Conservation (phyloP, 2,329 filamentous ascomycete genomes). For the Incumbomyces lentus region DNA sequence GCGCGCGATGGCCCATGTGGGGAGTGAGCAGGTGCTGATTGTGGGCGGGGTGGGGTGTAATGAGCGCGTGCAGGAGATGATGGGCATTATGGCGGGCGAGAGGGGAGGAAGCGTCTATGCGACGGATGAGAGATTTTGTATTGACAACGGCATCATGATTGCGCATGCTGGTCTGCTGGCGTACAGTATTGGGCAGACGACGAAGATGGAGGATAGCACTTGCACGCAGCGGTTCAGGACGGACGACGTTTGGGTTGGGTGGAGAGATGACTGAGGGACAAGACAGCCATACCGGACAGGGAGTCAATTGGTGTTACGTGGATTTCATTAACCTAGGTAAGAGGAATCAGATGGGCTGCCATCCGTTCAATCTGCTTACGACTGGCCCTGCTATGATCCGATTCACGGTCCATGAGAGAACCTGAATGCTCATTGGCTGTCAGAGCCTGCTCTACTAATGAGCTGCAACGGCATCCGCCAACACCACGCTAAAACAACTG, state of each 20-base stretch:
- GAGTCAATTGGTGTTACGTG: too few species aligned
- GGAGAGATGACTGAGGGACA: conserved; percentile 52
- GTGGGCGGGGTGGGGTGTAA: conserved; percentile 96
- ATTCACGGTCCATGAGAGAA: background rate
- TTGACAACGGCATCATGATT: conserved; percentile 99
- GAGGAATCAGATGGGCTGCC: background rate
- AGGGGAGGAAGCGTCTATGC: conserved; percentile 84
- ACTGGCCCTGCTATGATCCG: too few species aligned
- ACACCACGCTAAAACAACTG: conserved; percentile 5
- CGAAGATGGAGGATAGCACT: conserved; percentile 66
- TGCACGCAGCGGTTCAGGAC: conserved; percentile 78
- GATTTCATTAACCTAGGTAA: background rate
- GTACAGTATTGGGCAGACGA: conserved; percentile 67
- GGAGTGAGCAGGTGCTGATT: conserved; percentile 78
- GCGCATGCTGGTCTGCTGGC: conserved; percentile 87
- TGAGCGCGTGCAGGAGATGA: conserved; percentile 91
- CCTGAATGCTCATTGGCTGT: too few species aligned
- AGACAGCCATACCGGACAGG: too few species aligned
- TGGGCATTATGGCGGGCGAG: conserved; percentile 87
- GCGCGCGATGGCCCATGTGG: conserved; percentile 95
- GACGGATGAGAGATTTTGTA: conserved; percentile 94
- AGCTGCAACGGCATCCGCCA: background rate
- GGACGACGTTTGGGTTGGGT: conserved; percentile 69
- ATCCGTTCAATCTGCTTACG: background rate
- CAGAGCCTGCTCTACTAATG: too few species aligned